A percentile compares a stretch with the other conserved stretches of the same genome.
Evolutionary conservation across 2,329 filamentous ascomycete genomes (phyloP).

Genomic region (Penicillium vulpinum): DNA sequence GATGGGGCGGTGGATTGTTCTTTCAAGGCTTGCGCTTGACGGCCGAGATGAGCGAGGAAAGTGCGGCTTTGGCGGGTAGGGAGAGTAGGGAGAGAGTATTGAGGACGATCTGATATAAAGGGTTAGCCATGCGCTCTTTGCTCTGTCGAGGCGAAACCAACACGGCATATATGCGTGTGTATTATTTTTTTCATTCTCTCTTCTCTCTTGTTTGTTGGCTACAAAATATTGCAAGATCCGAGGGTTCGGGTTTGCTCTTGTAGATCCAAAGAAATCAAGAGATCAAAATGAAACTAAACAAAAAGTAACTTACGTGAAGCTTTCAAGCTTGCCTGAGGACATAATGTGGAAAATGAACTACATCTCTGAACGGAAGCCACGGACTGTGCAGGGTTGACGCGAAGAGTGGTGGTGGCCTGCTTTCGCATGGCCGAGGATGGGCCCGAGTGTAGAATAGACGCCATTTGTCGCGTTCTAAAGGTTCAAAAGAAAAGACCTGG

Average conservation of each 20-base stretch:
- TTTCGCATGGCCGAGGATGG: constrained; percentile 38
- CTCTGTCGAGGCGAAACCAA: not conserved
- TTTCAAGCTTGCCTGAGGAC: constrained; percentile 26
- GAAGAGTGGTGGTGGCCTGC: constrained; percentile 33
- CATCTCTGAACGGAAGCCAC: constrained; percentile 31
- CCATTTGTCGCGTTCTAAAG: constrained; percentile 26
- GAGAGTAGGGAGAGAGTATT: constrained; percentile 20
- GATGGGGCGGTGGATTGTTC: constrained; percentile 36
- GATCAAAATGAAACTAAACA: not conserved
- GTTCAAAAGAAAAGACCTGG: constrained; percentile 6
- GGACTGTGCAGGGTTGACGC: constrained; percentile 27
- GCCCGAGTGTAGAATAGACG: constrained; percentile 32
- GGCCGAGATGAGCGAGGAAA: constrained; percentile 41
- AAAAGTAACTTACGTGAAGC: constrained; percentile 32
- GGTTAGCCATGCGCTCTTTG: constrained; percentile 13
- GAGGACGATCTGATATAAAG: constrained; percentile 22
- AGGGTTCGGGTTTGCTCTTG: not conserved
- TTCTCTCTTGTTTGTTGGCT: not conserved
- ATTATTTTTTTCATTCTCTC: not conserved
- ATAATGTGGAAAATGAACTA: constrained; percentile 34
- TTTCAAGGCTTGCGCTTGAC: constrained; percentile 38
- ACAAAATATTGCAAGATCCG: not conserved
- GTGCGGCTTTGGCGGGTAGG: constrained; percentile 35
- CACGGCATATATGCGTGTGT: not conserved
- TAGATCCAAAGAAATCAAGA: not conserved